Conservation (phyloP, 768 basidiomycete genomes). For the Megacollybia marginata region DNA sequence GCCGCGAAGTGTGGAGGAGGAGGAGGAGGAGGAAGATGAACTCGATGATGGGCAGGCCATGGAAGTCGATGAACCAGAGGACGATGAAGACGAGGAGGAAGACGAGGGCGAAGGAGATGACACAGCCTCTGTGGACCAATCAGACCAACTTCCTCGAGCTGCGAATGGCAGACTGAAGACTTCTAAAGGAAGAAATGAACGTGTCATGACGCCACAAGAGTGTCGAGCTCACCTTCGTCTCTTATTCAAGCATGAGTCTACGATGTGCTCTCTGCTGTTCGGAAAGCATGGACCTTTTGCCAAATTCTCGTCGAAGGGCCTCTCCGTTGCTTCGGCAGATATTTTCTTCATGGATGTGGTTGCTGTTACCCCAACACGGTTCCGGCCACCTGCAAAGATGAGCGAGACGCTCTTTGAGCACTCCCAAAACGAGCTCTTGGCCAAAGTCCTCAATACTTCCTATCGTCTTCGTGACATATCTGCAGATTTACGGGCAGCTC, state of each 20-base stretch:
- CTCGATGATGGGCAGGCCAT: constrained; percentile 44
- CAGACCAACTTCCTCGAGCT: constrained; percentile 51
- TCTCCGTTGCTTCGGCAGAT: constrained; percentile 75
- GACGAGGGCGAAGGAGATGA: constrained; percentile 39
- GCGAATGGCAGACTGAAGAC: constrained; percentile 76
- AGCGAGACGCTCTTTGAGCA: constrained; percentile 93
- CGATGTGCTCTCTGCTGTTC: constrained; percentile 83
- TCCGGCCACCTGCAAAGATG: constrained; percentile 89
- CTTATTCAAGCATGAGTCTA: constrained; percentile 75
- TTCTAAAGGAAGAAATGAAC: constrained; percentile 76
- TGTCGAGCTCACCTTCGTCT: constrained; percentile 89
- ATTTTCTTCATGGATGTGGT: constrained; percentile 97
- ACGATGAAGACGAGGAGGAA: constrained; percentile 18
- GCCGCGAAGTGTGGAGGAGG: too few species aligned
- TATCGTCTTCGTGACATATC: constrained; percentile 77
- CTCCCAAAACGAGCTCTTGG: constrained; percentile 86
- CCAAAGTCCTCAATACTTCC: constrained; percentile 72
- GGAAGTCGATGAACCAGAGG: constrained; percentile 38
- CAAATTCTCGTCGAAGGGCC: constrained; percentile 45
- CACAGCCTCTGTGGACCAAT: constrained; percentile 43
- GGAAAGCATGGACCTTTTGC: constrained; percentile 88
- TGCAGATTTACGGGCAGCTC: constrained; percentile 50
- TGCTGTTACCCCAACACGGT: constrained; percentile 89
- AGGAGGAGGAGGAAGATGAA: not conserved
- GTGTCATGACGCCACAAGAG: constrained; percentile 86